A percentile compares a stretch with the other conserved stretches of the same genome.
Conservation (phyloP, 2,329 filamentous ascomycete species). For the Botrytis elliptica region DNA sequence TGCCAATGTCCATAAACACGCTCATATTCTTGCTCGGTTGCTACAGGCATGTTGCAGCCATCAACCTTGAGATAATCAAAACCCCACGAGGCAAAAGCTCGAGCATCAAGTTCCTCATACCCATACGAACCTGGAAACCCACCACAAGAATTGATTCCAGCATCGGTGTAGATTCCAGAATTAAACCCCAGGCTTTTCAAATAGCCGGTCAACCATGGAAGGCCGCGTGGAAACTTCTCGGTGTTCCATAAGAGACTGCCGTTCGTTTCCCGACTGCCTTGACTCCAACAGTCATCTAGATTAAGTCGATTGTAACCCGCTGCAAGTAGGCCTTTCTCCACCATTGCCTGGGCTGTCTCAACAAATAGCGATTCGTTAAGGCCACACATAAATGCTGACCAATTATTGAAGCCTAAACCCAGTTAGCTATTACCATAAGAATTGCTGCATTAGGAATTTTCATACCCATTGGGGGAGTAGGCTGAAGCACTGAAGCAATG, state of each 20-base stretch:
- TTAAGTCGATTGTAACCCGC: conserved; percentile 58
- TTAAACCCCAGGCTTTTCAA: conserved; percentile 60
- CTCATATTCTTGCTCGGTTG: conserved; percentile 43
- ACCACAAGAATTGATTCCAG: conserved; percentile 47
- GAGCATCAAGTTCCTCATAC: conserved; percentile 57
- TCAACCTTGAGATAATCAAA: conserved; percentile 61
- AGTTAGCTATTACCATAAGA: neutral
- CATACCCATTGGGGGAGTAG: conserved; percentile 47
- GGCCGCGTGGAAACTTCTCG: conserved; percentile 57
- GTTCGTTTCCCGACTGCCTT: conserved; percentile 44
- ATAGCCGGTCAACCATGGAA: conserved; percentile 52
- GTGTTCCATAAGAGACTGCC: conserved; percentile 48
- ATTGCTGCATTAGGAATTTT: neutral
- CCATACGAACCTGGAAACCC: conserved; percentile 57
- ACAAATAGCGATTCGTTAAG: conserved; percentile 50
- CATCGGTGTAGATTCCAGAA: conserved; percentile 63
- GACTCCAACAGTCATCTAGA: conserved; percentile 62
- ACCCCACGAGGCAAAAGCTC: conserved; percentile 54
- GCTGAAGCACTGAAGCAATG: conserved; percentile 33
- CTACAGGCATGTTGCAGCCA: conserved; percentile 48
- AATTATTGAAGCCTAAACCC: conserved; percentile 47
- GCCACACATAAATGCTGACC: conserved; percentile 49
- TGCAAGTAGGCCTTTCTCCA: conserved; percentile 49
- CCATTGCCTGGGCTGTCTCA: conserved; percentile 48
- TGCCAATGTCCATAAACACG: conserved; percentile 46